Percentiles rank a stretch among this genome's conserved stretches.
Evolutionary conservation across 179 eudicot genomes (phyloP).

Genomic region (Kewa caespitosa): DNA sequence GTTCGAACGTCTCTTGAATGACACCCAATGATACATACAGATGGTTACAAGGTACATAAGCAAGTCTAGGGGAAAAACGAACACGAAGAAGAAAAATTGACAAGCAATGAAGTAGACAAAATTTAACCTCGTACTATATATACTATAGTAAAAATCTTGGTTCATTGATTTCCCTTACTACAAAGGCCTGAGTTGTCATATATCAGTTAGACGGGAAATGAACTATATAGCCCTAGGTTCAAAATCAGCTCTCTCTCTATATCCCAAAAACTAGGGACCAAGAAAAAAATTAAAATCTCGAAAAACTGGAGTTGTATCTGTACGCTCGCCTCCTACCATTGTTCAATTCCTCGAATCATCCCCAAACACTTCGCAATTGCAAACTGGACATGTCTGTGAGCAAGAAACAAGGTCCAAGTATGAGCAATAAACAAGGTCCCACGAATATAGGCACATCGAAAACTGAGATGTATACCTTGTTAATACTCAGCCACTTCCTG

Average conservation of each 20-base stretch:
- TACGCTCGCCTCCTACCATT: conserved; percentile 25
- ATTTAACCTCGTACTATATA: conserved; percentile 16
- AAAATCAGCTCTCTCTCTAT: conserved; percentile 30
- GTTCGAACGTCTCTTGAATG: too few species aligned
- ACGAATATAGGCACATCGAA: too few species aligned
- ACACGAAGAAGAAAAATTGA: neutral
- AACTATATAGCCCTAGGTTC: conserved; percentile 25
- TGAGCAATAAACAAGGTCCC: too few species aligned
- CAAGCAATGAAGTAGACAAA: neutral
- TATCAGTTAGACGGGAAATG: conserved; percentile 22
- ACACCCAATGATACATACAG: too few species aligned
- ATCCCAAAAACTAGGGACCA: conserved; percentile 20
- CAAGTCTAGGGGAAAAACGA: neutral
- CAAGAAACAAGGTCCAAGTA: neutral
- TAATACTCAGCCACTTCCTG: conserved; percentile 82
- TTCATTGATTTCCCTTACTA: conserved; percentile 11
- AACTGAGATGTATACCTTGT: too few species aligned
- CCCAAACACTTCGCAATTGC: conserved; percentile 43
- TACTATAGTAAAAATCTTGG: conserved; percentile 10
- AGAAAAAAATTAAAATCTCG: conserved; percentile 16
- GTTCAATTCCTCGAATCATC: conserved; percentile 35
- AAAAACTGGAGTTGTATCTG: conserved; percentile 23
- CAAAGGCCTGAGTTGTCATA: conserved; percentile 13
- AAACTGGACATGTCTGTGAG: conserved; percentile 39
- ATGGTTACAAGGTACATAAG: too few species aligned